phyloP scores from a whole-genome alignment of 805 yeast genomes.

The Komagataella ulmi region DNA sequence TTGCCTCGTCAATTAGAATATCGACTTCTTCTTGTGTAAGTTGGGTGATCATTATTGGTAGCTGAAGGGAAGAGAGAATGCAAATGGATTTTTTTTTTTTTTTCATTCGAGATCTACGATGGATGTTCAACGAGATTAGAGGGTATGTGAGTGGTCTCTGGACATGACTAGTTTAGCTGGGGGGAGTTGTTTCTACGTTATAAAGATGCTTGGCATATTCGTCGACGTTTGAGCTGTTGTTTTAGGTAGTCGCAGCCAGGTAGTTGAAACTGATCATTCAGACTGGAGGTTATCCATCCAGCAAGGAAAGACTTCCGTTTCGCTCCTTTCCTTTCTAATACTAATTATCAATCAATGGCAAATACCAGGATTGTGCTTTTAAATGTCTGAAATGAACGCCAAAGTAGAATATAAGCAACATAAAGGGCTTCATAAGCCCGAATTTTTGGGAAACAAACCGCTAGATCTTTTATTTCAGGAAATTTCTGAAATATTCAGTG shows the following conservation, averaged over 20 bases:
- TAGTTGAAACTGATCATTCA: neutral
- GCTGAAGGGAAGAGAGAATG: neutral
- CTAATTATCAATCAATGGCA: neutral
- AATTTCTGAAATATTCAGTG: conserved; percentile 5
- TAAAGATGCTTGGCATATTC: neutral
- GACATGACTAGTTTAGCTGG: no score
- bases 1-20: conserved; percentile 67
- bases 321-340: neutral
- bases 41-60: conserved; percentile 7
- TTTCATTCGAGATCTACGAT: neutral
- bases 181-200: no score
- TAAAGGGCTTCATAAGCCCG: conserved; percentile 6
- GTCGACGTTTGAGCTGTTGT: neutral
- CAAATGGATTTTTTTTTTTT: neutral
- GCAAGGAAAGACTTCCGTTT: neutral
- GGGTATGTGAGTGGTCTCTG: neutral
- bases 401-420: neutral
- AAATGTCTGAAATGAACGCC: neutral
- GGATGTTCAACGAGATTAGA: neutral
- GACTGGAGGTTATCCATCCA: neutral
- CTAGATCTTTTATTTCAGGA: conserved; percentile 18
- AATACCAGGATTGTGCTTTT: neutral
- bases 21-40: conserved; percentile 70
- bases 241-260: neutral
- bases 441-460: conserved; percentile 15